phyloP scores from a whole-genome alignment of 345 rosid species.

The Gossypium rotundifolium region DNA sequence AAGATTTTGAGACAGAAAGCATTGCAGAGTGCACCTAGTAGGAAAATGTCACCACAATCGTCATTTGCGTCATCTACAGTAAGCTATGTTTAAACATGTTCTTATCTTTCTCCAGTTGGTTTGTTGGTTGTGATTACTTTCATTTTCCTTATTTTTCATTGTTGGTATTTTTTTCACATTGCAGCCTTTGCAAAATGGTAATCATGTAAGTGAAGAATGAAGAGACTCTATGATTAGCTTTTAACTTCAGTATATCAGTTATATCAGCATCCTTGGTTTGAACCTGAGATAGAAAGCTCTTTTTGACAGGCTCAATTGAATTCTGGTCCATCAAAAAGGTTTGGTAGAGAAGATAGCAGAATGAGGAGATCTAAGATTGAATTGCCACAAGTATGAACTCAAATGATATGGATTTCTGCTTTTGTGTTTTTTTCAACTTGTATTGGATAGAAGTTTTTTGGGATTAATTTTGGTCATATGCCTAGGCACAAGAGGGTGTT shows the following conservation, averaged over 20 bases:
- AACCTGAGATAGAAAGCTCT: slow-evolving; percentile 15
- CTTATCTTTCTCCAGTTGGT: not conserved
- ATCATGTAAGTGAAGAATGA: slow-evolving; percentile 42
- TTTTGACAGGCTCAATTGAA: slow-evolving; percentile 45
- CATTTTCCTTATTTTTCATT: slow-evolving; percentile 10
- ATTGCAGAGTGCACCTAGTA: slow-evolving; percentile 42
- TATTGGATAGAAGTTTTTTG: not conserved
- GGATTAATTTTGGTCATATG: slow-evolving; percentile 1
- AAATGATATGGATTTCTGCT: not conserved
- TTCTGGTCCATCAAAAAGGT: slow-evolving; percentile 39
- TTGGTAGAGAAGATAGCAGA: slow-evolving; percentile 46
- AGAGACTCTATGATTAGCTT: slow-evolving; percentile 10
- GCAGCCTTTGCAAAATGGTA: slow-evolving; percentile 71
- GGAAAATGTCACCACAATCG: slow-evolving; percentile 46
- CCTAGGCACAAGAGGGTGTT: slow-evolving; percentile 52
- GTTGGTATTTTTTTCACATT: slow-evolving; percentile 13
- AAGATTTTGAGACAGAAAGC: slow-evolving; percentile 68
- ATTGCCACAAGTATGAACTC: slow-evolving; percentile 47
- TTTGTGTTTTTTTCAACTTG: not conserved
- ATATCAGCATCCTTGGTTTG: slow-evolving; percentile 6
- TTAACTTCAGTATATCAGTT: slow-evolving; percentile 1
- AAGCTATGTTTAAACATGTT: slow-evolving; percentile 11
- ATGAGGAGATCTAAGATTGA: slow-evolving; percentile 58
- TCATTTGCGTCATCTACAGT: slow-evolving; percentile 47
- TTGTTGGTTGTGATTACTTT: slow-evolving; percentile 8